phyloP scores from a whole-genome alignment of 2,329 filamentous ascomycete genomes.

The Ophiostoma ulmi region DNA sequence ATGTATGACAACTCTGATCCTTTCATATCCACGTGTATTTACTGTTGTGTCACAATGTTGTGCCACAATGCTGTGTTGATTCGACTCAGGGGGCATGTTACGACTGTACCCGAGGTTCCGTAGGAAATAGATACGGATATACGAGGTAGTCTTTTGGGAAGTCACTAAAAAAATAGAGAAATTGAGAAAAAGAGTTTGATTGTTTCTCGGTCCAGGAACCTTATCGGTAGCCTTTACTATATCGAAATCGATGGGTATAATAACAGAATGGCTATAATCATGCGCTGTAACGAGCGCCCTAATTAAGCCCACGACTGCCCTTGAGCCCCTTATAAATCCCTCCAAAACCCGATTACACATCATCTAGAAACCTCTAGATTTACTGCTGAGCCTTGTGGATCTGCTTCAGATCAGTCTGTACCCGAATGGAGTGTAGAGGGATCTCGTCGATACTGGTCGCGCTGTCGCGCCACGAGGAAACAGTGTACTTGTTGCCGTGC shows the following conservation, averaged over 20 bases:
- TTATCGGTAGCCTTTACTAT: neutral
- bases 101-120: neutral
- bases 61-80: too few relatives aligned
- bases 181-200: neutral
- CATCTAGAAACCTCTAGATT: neutral
- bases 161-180: neutral
- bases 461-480: slow-evolving; percentile 13
- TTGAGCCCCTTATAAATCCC: neutral
- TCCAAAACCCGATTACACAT: neutral
- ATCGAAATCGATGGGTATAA: slow-evolving; percentile 14
- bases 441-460: slow-evolving; percentile 3
- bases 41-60: too few relatives aligned
- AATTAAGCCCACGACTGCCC: neutral
- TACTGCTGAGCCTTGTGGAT: neutral
- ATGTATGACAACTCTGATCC: neutral
- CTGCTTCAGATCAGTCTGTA: slow-evolving; percentile 10
- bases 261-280: slow-evolving; percentile 5
- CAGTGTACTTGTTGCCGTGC: slow-evolving; percentile 10
- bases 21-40: too few relatives aligned
- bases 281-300: neutral
- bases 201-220: neutral
- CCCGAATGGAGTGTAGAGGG: slow-evolving; percentile 6
- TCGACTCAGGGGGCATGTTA: too few relatives aligned
- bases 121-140: neutral
- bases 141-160: neutral